Base-by-base conservation (phyloP, 768 basidiomycete species). In the Boletus patriciae region DNA sequence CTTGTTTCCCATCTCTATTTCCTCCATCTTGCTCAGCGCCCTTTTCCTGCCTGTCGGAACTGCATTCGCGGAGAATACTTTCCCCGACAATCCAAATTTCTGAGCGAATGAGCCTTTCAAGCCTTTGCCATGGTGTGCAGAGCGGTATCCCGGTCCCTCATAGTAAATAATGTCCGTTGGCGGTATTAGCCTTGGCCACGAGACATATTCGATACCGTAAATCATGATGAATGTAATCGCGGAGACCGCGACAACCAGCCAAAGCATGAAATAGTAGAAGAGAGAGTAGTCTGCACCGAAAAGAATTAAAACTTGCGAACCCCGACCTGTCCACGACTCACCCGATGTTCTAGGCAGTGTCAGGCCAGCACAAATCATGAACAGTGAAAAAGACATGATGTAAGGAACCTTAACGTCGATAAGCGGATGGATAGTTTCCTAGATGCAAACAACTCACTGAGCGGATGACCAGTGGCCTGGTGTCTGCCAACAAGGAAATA, bases 121-220 rank as follows among this genome's bases (percentile, higher is more conserved):
- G 1, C 94, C 94, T 69, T 85, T 90, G 19, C 94, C 94, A 57
- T 89, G 78, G 52, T 83, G 78, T 6, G 77, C 83, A 6, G 91
- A 88, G 36, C 90, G 86, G 77, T 82, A 93, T 6, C 94, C 95
- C 34, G 93, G 89, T 16, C 97, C 97, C 46, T 81, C 79, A 71
- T 98, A 99, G 67, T 90, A 85, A 54, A 98, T 87, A 50, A 87
- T 77, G 54, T 93, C 90, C 29, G 77, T 76, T 5, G 87, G 85
- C 0, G 92, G 89, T 60, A 90, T 82, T 52, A 99, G 80, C 12
- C 88, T 83, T 13, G 97, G 97, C 92, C 94, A 98, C 16, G 90
- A 83, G 52, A 99, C 96, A 69, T 97, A 99, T 59, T 94, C 91
- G 61, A 95, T 86, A 37, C 95, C 96, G 72, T 96, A 82, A n/a